Evolutionary conservation across 2,329 filamentous ascomycete genomes (phyloP), one percentile per base, ranked within the genome.

Genomic region (Dendryphion nanum): DNA sequence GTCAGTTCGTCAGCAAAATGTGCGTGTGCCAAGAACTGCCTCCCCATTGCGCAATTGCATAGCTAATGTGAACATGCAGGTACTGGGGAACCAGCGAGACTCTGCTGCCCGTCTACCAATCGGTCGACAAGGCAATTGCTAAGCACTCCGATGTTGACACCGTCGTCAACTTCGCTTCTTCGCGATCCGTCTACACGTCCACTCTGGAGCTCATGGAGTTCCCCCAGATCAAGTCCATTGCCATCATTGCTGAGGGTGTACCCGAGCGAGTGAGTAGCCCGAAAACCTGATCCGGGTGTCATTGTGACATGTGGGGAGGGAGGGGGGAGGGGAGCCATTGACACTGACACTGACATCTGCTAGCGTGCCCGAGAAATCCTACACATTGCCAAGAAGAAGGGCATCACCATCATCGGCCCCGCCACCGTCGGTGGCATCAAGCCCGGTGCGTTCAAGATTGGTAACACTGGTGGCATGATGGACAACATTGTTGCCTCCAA

Each of bases 1-100:
- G 93, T 57, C 93, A 98, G 76, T 98, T 98, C 83, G 93, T 98
- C 69, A 96, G 89, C 84, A 98, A 98, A 85, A 97, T 98, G 93
- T 80, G 63, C 57, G 71, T 61, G 51, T 51, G 51, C 63, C 58
- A 55, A 51, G 42, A 48, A 24, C 18, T 40, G 12, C 8, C 12
- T 17, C 15, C 29, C 29, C 8, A 17, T n/a, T 30, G 13, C 8
- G 15, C 29, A 48, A 24, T 18, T 40, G 12, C 8, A 12, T 17
- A 8, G 10, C 29, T 8, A 17, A 13, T 30, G 13, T 12, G 15
- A 10, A 12, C 14, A 21, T 44, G 31, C 50, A 76, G 73, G 76
- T 98, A 98, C 86, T 98, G 93, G 93, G 93, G 93, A 66, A 98
- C 93, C 66, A 96, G 89, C 76, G 93, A 98, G 80, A 98, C 93